Percentiles rank a stretch among this genome's conserved stretches.
phyloP scores from a whole-genome alignment of 305 asterid genomes.

The Coffea humblotiana region DNA sequence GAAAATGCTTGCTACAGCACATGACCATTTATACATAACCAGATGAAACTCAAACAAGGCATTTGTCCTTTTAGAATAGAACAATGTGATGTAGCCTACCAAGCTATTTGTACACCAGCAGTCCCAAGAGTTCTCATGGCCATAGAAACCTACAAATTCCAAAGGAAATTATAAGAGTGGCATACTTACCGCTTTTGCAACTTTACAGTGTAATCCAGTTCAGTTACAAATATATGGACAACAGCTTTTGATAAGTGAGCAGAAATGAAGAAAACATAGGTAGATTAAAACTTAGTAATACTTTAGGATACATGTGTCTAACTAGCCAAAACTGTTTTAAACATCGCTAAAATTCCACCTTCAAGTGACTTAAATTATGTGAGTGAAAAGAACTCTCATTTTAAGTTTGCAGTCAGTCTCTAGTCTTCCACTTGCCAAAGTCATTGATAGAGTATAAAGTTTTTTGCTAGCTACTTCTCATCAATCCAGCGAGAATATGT shows the following conservation, averaged over 20 bases:
- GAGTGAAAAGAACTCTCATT: not conserved
- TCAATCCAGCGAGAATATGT: not conserved
- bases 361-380: too few species aligned
- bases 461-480: not conserved
- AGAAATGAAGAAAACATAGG: not conserved
- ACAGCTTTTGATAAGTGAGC: not conserved
- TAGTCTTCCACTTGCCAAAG: not conserved
- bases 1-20: not conserved
- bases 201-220: not conserved
- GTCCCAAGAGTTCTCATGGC: slow-evolving; percentile 83
- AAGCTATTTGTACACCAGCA: slow-evolving; percentile 78
- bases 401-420: not conserved
- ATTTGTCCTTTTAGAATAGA: not conserved
- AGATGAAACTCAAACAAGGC: slow-evolving; percentile 1
- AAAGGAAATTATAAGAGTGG: slow-evolving; percentile 5
- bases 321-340: not conserved
- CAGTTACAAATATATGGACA: not conserved
- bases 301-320: not conserved
- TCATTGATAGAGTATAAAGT: not conserved
- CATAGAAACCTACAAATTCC: slow-evolving; percentile 80
- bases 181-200: not conserved
- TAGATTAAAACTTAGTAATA: too few species aligned
- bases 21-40: too few species aligned
- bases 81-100: slow-evolving; percentile 47
- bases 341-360: not conserved